Percentiles rank a stretch among this genome's conserved stretches.
Conservation (phyloP, 192 early-diverging fungal species). For the Umbelopsis ramanniana region DNA sequence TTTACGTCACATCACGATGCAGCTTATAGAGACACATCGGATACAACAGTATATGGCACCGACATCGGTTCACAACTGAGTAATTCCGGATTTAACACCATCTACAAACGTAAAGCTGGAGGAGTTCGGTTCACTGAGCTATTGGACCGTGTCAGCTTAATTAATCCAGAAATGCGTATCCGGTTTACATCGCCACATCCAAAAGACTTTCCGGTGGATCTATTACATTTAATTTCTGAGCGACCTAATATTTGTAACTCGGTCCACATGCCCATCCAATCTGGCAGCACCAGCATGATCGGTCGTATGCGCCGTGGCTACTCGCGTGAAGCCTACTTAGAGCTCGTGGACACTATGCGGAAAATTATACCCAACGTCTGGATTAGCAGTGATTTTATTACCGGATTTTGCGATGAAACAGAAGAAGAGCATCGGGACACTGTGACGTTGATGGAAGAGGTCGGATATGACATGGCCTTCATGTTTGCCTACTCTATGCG, state of each 20-base stretch:
- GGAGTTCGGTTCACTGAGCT: slow-evolving; percentile 77
- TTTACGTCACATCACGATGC: not conserved
- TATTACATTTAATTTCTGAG: slow-evolving; percentile 69
- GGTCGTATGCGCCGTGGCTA: slow-evolving; percentile 80
- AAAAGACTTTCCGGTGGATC: slow-evolving; percentile 78
- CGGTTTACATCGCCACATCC: slow-evolving; percentile 82
- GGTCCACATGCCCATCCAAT: slow-evolving; percentile 77
- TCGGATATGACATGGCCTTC: slow-evolving; percentile 75
- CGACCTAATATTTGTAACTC: slow-evolving; percentile 72
- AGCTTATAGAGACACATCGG: slow-evolving; percentile 71
- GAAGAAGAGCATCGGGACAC: slow-evolving; percentile 74
- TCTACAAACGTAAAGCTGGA: slow-evolving; percentile 76
- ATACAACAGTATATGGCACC: slow-evolving; percentile 51
- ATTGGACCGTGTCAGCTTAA: slow-evolving; percentile 65
- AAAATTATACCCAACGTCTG: slow-evolving; percentile 70
- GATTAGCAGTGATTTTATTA: slow-evolving; percentile 77
- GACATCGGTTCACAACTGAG: slow-evolving; percentile 47
- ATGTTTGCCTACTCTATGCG: slow-evolving; percentile 85
- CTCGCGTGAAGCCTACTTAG: slow-evolving; percentile 70
- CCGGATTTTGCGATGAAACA: slow-evolving; percentile 81
- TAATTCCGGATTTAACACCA: slow-evolving; percentile 72
- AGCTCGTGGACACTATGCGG: slow-evolving; percentile 68
- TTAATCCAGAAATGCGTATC: slow-evolving; percentile 78
- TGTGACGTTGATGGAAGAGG: slow-evolving; percentile 64
- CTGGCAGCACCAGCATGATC: slow-evolving; percentile 66